These are phyloP conservation scores for Solanum okadae DNA, from an alignment of 257 asterid genomes.

Conservation along the genomic window DNA sequence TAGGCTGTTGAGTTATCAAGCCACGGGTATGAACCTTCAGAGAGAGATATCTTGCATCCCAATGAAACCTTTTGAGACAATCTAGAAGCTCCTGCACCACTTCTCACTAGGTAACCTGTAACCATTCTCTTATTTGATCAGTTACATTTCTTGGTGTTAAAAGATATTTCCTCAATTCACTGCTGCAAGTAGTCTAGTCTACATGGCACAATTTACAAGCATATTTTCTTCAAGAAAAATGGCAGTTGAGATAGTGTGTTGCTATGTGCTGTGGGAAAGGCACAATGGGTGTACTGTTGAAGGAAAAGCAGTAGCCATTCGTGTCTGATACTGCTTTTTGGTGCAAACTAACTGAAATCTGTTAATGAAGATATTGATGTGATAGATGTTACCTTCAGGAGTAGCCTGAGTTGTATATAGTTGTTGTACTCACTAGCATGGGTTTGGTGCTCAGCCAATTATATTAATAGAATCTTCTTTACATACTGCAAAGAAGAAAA, in stretches of 20 bases:
- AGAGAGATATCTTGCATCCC: neutral
- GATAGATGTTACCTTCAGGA: neutral
- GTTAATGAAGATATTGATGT: neutral
- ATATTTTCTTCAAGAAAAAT: neutral
- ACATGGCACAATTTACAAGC: neutral
- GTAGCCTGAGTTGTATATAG: neutral
- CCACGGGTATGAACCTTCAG: neutral
- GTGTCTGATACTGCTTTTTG: neutral
- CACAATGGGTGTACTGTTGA: neutral
- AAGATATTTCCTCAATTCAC: neutral
- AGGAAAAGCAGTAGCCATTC: neutral
- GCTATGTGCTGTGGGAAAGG: neutral
- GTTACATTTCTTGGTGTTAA: neutral
- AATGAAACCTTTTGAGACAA: constrained; percentile 1
- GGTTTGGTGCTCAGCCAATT: neutral
- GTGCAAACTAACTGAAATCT: neutral
- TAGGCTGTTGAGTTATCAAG: neutral
- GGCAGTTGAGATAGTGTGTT: neutral
- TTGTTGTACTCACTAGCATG: neutral
- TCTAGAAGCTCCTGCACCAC: constrained; percentile 9
- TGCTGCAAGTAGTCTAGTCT: neutral
- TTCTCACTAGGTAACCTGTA: neutral
- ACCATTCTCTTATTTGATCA: neutral
- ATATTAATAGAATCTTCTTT: neutral
- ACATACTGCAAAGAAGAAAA: neutral